Percentiles rank a stretch among this genome's conserved stretches.
These are phyloP conservation scores for Articulospora tetracladia DNA, from an alignment of 495 filamentous ascomycete species.

Conservation along the genomic window DNA sequence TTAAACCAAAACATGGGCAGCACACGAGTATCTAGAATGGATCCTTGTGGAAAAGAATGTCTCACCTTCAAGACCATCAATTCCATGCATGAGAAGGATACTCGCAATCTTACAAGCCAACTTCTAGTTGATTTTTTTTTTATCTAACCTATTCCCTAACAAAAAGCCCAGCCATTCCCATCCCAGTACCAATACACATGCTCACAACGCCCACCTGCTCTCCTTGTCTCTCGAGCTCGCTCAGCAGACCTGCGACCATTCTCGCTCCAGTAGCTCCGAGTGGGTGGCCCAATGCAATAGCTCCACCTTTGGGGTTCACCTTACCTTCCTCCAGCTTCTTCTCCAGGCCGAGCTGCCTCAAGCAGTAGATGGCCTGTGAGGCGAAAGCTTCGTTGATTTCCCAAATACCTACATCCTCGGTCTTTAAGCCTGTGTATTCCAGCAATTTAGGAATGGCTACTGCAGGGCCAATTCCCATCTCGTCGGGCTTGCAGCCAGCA, in stretches of 20 bases:
- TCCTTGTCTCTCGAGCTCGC: conserved; percentile 59
- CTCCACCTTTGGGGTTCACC: conserved; percentile 90
- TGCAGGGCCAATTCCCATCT: conserved; percentile 91
- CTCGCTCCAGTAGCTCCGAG: conserved; percentile 88
- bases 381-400: conserved; percentile 98
- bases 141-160: conserved; percentile 71
- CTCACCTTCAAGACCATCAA: too few species aligned
- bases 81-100: too few species aligned
- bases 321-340: conserved; percentile 51
- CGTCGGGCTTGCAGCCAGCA: conserved; percentile 76
- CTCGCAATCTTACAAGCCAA: too few species aligned
- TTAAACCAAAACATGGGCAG: too few species aligned
- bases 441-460: conserved; percentile 81
- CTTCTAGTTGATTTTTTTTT: not conserved
- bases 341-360: conserved; percentile 68
- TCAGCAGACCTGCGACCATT: conserved; percentile 72
- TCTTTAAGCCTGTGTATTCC: conserved; percentile 55
- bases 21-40: too few species aligned
- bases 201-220: conserved; percentile 70
- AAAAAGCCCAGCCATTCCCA: conserved; percentile 86
- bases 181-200: conserved; percentile 92
- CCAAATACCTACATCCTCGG: conserved; percentile 77
- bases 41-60: too few species aligned
- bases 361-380: conserved; percentile 78
- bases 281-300: conserved; percentile 90